Base-by-base conservation (phyloP, 1,284 basidiomycete genomes). In the Heterobasidion occidentale region DNA sequence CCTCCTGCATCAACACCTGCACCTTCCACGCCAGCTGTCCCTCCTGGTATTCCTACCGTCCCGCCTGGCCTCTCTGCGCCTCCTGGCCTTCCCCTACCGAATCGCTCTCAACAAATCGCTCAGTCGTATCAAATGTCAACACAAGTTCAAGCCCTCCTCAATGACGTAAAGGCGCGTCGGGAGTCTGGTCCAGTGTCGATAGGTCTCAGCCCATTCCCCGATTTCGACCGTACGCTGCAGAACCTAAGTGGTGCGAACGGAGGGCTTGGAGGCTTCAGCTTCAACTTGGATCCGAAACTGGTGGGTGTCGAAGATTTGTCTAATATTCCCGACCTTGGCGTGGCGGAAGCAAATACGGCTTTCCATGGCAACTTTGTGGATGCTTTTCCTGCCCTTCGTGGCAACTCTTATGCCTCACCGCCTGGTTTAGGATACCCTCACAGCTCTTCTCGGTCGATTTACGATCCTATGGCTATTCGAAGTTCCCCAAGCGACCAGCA, bases 101-200 rank as follows among this genome's bases (percentile, higher is more conserved):
- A 73, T 59, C 78, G 78, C 51, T 75, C 75, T 33, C 70, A 76
- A 48, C 77, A 77, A 57, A 67, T 74, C 17, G 76, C 77, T 51
- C 76, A 75, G n/a, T 74, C 86, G 3, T 95, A 94, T 70, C 91
- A 93, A 67, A 90, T 93, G 74, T 93, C 92, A 0, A 88, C 78
- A 12, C 86, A 89, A 48, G 92, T 90, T 0, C 88, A 88, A 62
- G 90, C 88, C 2, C 75, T 95, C 49, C 76, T 94, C 52, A 91
- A 94, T 59, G 92, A 94, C 64, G 81, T 94, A 56, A 84, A 83
- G 65, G 83, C 83, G 49, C 78, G 92, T 46, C 78, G 91, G 48
- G 88, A 92, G 63, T 77, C 80, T 8, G 69, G 73, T 9, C 65
- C 76, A 2, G 71, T 79, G 3, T 67, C 77, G 19, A 69, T 74